Evolutionary conservation across 2,329 filamentous ascomycete species (phyloP).

Genomic region (Harringtonia lauricola): DNA sequence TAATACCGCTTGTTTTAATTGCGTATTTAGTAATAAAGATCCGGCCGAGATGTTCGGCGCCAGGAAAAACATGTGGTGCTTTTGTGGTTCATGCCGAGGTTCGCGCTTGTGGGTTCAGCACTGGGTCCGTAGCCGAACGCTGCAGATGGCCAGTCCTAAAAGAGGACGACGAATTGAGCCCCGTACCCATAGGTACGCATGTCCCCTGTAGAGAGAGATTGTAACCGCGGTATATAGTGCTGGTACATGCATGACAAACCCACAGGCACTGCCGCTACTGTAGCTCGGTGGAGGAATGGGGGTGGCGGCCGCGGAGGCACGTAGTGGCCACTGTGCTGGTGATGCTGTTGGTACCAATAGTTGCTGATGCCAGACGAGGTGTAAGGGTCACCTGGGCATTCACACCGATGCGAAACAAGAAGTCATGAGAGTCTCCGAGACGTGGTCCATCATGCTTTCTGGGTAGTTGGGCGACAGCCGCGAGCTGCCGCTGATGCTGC

Average conservation of each 20-base stretch:
- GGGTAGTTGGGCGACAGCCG: neutral
- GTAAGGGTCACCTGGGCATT: constrained; percentile 25
- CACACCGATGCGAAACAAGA: constrained; percentile 20
- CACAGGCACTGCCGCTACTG: constrained; percentile 17
- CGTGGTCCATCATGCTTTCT: no score
- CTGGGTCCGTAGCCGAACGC: no score
- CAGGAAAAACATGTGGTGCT: no score
- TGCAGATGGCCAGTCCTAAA: no score
- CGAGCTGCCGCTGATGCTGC: constrained; percentile 2
- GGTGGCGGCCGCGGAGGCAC: neutral
- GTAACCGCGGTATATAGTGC: constrained; percentile 31
- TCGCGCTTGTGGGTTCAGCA: no score
- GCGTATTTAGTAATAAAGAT: no score
- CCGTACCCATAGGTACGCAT: constrained; percentile 30
- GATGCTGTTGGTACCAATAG: neutral
- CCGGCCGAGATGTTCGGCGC: no score
- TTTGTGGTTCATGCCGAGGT: no score
- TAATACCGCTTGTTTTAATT: no score
- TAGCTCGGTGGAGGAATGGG: no score
- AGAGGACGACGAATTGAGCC: no score
- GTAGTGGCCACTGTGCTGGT: neutral
- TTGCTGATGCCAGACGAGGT: neutral
- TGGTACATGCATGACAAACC: constrained; percentile 20
- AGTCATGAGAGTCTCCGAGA: no score
- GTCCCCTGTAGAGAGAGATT: constrained; percentile 34